Base-by-base conservation (phyloP, 2,329 filamentous ascomycete species). In the Fusarium temperatum region DNA sequence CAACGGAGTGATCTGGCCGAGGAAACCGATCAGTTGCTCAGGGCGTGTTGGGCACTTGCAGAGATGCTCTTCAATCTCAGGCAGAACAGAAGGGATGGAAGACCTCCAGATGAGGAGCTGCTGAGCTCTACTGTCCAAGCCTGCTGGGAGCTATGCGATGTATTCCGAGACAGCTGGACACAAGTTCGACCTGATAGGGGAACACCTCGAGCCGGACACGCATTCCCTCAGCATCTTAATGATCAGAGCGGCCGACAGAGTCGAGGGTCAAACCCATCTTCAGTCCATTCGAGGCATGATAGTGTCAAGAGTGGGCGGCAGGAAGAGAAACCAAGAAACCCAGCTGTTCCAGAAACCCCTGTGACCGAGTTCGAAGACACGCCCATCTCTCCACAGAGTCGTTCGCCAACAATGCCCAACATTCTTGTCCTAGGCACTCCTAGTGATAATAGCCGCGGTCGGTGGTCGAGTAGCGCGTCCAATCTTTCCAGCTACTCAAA, bases 341-440 rank as follows among this genome's bases (percentile, higher is more conserved):
- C 83, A 24, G 83, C 84, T 5, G 88, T 91, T 9, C 95, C 95
- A 2, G 96, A 98, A 83, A 98, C 95, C 0, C 95, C 95, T 0
- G 96, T 96, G 2, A 98, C 95, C 9, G 95, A 98, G 75, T 98
- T 98, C 77, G 96, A 98, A 81, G 95, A 98, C 79, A 94, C 93
- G 0, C 92, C 94, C 8, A 89, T 94, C 48, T 97, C 95, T 0
- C 93, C 93, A 0, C 94, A 96, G 63, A 93, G 93, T 74, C 90
- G 92, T 50, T 92, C 89, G 13, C 89, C 92, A 1, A 91, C 91
- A 44, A 89, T 95, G 62, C 95, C 94, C 11, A 97, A 98, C 78
- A 98, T 98, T 75, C 87, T 98, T 58, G 92, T 98, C 0, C 88
- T 98, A 1, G 94, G 94, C 6, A 93, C 94, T 9, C 87, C 86